Evolutionary conservation across 768 basidiomycete species (phyloP), one percentile per base, ranked within the genome.

Genomic region (Collybiopsis luxurians): DNA sequence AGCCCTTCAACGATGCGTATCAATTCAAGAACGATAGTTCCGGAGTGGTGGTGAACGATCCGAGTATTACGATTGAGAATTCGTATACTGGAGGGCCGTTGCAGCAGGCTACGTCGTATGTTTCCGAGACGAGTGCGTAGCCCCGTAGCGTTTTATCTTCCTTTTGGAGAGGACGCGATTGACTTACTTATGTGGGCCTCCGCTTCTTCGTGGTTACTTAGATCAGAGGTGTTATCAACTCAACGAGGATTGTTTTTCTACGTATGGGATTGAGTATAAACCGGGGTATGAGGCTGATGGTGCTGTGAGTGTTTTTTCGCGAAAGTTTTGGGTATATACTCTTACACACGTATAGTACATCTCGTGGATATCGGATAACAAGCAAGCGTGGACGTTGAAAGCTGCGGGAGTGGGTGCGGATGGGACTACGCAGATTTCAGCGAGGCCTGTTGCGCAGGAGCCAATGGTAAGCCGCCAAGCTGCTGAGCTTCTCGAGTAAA

Each of bases 41-140:
- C 15, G 45, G 34, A 9, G 3, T 56, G 55, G 36, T 26, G 13
- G 34, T 92, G 55, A 59, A 70, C 42, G 72, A 95, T 64, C 68
- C 80, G 0, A 69, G 76, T 24, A 75, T 79, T 21, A 83, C 84
- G 13, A 51, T 65, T 48, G 75, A 80, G 57, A 92, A 93, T 66
- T 67, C 79, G 12, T 93, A 84, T 62, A 71, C 77, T 42, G 94
- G 94, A 2, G 83, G 86, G 49, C 72, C 75, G 4, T 80, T 78
- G 44, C 94, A 96, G 67, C 86, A 95, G 71, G 85, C 92, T n/a
- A 87, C 90, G 6, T 93, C 91, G 2, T 84, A 80, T 17, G 71
- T 92, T 12, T 84, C 85, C 1, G 69, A 69, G 21, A 93, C 91
- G 7, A 72, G 58, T 59, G 28, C 31, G 53, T 27, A n/a, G n/a